Percentiles rank a stretch among this genome's conserved stretches.
Evolutionary conservation across 495 filamentous ascomycete species (phyloP).

Genomic region (Hyaloscypha hepaticicola): DNA sequence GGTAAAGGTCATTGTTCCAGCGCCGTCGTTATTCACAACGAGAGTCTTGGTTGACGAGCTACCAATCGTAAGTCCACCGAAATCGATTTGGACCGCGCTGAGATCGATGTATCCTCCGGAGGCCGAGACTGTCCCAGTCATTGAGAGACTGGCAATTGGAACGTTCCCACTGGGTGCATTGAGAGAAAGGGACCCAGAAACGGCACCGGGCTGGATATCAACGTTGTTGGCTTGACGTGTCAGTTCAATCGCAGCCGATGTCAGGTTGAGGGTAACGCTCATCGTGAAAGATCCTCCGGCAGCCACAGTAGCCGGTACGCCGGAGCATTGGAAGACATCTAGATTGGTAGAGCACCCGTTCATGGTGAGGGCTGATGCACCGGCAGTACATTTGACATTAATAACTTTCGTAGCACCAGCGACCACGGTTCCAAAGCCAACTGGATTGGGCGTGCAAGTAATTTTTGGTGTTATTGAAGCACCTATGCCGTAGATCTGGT

Average conservation of each 20-base stretch:
- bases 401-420: background rate
- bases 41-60: constrained; percentile 36
- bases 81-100: constrained; percentile 30
- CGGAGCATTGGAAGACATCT: constrained; percentile 10
- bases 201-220: background rate
- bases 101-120: constrained; percentile 7
- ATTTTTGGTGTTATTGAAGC: constrained; percentile 35
- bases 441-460: constrained; percentile 5
- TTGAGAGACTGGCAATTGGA: background rate
- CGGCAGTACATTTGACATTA: constrained; percentile 6
- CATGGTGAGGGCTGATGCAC: background rate
- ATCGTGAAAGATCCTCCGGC: constrained; percentile 4
- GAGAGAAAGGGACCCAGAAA: background rate
- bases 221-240: background rate
- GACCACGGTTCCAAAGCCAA: constrained; percentile 9
- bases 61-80: constrained; percentile 41
- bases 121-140: constrained; percentile 6
- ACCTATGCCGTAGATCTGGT: constrained; percentile 38
- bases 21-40: constrained; percentile 30
- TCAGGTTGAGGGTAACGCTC: constrained; percentile 8
- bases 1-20: constrained; percentile 2
- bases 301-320: constrained; percentile 7
- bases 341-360: constrained; percentile 3
- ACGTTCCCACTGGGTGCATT: background rate
- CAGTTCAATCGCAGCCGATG: background rate